Percentiles rank a stretch among this genome's conserved stretches.
Evolutionary conservation across 805 yeast genomes (phyloP).

Genomic region (Kuraishia piskuri): DNA sequence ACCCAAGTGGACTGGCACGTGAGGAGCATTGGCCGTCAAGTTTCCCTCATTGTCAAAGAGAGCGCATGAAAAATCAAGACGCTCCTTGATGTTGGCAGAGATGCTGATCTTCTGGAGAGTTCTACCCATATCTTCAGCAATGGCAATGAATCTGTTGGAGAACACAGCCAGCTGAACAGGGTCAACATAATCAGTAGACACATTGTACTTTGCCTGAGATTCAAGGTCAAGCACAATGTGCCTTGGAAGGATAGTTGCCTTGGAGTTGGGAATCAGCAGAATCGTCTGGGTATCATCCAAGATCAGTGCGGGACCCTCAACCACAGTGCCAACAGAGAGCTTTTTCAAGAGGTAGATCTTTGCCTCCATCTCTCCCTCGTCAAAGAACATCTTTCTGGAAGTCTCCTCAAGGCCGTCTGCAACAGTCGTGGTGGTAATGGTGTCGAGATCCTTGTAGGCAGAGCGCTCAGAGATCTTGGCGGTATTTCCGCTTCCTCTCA

Average conservation of each 20-base stretch:
- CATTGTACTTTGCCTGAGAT: conserved; percentile 22
- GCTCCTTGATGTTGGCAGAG: conserved; percentile 36
- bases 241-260: conserved; percentile 23
- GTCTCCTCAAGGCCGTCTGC: background rate
- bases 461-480: conserved; percentile 1
- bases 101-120: conserved; percentile 36
- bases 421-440: background rate
- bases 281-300: conserved; percentile 28
- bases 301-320: conserved; percentile 23
- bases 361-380: conserved; percentile 15
- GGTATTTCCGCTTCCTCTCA: conserved; percentile 59
- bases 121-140: conserved; percentile 41
- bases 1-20: conserved; percentile 41
- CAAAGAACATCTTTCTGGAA: conserved; percentile 11
- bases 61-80: conserved; percentile 41
- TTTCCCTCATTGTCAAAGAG: conserved; percentile 36
- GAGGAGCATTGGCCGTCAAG: conserved; percentile 36
- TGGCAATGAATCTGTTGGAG: conserved; percentile 39
- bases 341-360: conserved; percentile 12
- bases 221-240: conserved; percentile 22
- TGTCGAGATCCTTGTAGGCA: conserved; percentile 1
- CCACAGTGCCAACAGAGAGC: conserved; percentile 13
- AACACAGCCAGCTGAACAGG: conserved; percentile 36
- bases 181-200: conserved; percentile 29
- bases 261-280: conserved; percentile 24